These are phyloP conservation scores for Diutina scorzettiae DNA, from an alignment of 1,139 yeast species.

Conservation along the genomic window DNA sequence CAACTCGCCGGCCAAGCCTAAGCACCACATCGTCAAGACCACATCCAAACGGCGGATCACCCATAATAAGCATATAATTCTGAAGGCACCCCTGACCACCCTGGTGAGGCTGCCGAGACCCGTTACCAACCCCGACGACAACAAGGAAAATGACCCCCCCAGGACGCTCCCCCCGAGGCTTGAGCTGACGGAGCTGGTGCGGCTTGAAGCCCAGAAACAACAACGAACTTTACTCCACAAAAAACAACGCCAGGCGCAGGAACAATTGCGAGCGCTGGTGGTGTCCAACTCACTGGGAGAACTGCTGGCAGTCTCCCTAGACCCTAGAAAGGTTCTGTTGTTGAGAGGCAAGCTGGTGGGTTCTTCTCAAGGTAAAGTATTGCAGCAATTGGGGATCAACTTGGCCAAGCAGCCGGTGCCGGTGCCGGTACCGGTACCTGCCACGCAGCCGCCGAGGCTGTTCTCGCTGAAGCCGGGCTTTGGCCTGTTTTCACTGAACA, in stretches of 20 bases:
- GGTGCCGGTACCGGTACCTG: neutral
- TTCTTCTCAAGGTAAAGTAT: neutral
- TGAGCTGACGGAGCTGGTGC: constrained; percentile 2
- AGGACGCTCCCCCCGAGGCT: neutral
- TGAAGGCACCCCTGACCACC: neutral
- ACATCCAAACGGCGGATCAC: constrained; percentile 1
- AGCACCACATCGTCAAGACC: neutral
- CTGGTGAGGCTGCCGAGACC: constrained; percentile 4
- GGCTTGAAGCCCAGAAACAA: neutral
- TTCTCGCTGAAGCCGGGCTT: neutral
- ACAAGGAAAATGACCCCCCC: constrained; percentile 1
- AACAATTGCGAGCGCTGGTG: constrained; percentile 1
- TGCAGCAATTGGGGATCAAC: constrained; percentile 2
- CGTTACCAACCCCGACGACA: neutral
- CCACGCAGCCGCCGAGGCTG: neutral
- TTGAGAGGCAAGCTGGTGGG: constrained; percentile 1
- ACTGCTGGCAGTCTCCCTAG: neutral
- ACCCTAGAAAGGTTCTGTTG: neutral
- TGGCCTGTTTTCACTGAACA: neutral
- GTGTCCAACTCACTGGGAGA: neutral
- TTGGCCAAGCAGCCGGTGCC: neutral
- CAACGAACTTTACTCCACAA: neutral
- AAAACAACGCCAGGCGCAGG: constrained; percentile 3
- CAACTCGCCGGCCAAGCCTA: neutral
- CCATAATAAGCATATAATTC: constrained; percentile 4